Conservation (phyloP, 2,329 filamentous ascomycete genomes). For the Trichoderma lentiforme region DNA sequence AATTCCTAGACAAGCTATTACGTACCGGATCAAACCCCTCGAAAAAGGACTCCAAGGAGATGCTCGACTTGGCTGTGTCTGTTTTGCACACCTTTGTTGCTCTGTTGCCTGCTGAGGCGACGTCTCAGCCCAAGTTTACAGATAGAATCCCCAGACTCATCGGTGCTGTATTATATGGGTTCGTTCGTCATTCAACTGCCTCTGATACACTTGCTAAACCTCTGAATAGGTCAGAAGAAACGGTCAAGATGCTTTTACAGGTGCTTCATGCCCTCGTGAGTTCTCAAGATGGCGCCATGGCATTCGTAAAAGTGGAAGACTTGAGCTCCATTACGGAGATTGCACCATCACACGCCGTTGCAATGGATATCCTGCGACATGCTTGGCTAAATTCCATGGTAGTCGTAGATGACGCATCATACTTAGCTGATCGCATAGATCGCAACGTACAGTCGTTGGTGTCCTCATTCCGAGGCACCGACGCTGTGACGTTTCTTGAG, state of each 20-base stretch:
- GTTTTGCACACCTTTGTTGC: slow-evolving; percentile 61
- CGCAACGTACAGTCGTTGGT: slow-evolving; percentile 46
- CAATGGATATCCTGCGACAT: slow-evolving; percentile 53
- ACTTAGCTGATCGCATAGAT: slow-evolving; percentile 43
- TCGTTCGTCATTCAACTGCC: background rate
- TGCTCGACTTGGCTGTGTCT: slow-evolving; percentile 61
- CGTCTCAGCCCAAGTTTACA: slow-evolving; percentile 46
- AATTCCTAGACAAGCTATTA: slow-evolving; percentile 62
- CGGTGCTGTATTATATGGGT: slow-evolving; percentile 51
- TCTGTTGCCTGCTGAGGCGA: slow-evolving; percentile 50
- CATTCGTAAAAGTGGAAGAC: slow-evolving; percentile 49
- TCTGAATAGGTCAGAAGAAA: slow-evolving; percentile 46
- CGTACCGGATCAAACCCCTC: slow-evolving; percentile 46
- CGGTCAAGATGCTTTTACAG: slow-evolving; percentile 52
- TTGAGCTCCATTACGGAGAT: slow-evolving; percentile 55
- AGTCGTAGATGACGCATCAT: slow-evolving; percentile 28
- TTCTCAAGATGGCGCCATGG: slow-evolving; percentile 47
- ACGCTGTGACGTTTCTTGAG: slow-evolving; percentile 56
- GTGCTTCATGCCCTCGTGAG: slow-evolving; percentile 56
- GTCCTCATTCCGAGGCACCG: slow-evolving; percentile 55
- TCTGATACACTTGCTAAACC: background rate
- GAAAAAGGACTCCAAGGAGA: slow-evolving; percentile 50
- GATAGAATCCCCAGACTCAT: slow-evolving; percentile 53
- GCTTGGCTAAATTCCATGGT: slow-evolving; percentile 53
- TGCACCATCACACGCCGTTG: slow-evolving; percentile 51